Evolutionary conservation across 208 protist genomes (phyloP).

Genomic region (Tritrichomonas foetus): DNA sequence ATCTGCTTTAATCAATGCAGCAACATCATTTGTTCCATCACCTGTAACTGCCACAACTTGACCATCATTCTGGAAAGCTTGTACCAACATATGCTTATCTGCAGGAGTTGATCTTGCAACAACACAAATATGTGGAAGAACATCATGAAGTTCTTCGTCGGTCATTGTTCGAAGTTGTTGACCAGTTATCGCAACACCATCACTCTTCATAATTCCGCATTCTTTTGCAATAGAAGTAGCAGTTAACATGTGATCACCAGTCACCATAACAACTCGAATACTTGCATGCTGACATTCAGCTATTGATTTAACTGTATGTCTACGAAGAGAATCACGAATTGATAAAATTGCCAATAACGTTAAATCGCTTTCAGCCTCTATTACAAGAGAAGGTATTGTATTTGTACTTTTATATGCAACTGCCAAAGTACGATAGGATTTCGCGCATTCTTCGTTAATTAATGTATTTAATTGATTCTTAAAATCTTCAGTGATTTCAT

Average conservation of each 20-base stretch:
- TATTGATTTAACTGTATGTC: slow-evolving; percentile 32
- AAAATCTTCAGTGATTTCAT: not conserved
- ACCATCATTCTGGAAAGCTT: not conserved
- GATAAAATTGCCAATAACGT: not conserved
- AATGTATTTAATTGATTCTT: not conserved
- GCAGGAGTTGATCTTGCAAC: not conserved
- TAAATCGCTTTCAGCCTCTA: slow-evolving; percentile 41
- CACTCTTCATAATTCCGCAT: slow-evolving; percentile 41
- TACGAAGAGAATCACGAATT: not conserved
- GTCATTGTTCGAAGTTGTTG: slow-evolving; percentile 42
- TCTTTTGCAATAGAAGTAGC: slow-evolving; percentile 71
- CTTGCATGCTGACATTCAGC: slow-evolving; percentile 67
- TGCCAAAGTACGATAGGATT: not conserved
- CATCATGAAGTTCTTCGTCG: slow-evolving; percentile 41
- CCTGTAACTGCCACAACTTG: slow-evolving; percentile 66
- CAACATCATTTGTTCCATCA: slow-evolving; percentile 63
- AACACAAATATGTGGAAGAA: slow-evolving; percentile 59
- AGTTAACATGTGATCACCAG: slow-evolving; percentile 77
- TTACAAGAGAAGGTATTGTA: no score
- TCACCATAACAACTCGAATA: slow-evolving; percentile 82
- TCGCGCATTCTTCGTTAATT: not conserved
- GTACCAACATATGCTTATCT: slow-evolving; percentile 54
- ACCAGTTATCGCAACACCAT: not conserved
- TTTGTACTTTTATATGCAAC: not conserved
- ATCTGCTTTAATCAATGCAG: slow-evolving; percentile 74